These are phyloP conservation scores for Talaromyces sp. DNA, from an alignment of 2,329 filamentous ascomycete species.

Conservation along the genomic window DNA sequence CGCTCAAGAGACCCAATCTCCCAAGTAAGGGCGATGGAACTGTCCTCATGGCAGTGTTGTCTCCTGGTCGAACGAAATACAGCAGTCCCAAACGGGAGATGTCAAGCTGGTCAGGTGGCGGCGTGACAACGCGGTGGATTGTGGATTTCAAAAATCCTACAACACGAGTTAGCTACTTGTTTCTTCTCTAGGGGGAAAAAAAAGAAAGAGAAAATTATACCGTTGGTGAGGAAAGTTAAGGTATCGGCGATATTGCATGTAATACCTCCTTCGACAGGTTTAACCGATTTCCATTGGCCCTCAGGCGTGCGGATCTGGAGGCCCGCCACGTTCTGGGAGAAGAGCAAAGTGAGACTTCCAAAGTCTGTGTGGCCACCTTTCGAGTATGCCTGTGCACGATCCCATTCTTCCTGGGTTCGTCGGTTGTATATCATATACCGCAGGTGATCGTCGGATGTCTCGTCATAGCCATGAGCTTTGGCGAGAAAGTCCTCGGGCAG, in stretches of 20 bases:
- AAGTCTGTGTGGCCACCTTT: constrained; percentile 49
- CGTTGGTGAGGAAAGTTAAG: constrained; percentile 40
- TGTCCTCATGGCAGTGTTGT: constrained; percentile 27
- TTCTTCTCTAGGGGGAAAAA: not conserved
- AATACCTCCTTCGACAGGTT: constrained; percentile 43
- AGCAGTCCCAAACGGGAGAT: constrained; percentile 30
- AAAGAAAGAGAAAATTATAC: constrained; percentile 16
- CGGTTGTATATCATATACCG: constrained; percentile 57
- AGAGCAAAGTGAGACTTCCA: constrained; percentile 52
- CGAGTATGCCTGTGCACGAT: constrained; percentile 34
- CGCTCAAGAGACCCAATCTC: constrained; percentile 34
- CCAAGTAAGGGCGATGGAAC: constrained; percentile 35
- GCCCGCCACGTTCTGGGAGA: constrained; percentile 54
- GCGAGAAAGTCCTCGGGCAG: constrained; percentile 55
- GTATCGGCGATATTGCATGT: constrained; percentile 50
- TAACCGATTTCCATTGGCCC: constrained; percentile 46
- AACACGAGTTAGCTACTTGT: not conserved
- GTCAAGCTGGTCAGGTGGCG: constrained; percentile 30
- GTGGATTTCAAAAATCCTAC: constrained; percentile 27
- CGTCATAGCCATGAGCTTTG: constrained; percentile 53
- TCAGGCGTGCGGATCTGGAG: constrained; percentile 49
- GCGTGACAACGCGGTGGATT: constrained; percentile 31
- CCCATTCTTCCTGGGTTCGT: constrained; percentile 45
- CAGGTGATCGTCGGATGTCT: constrained; percentile 54
- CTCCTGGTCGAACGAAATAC: constrained; percentile 36